A percentile compares a stretch with the other conserved stretches of the same genome.
These are phyloP conservation scores for Penicillium glabrum DNA, from an alignment of 2,329 filamentous ascomycete species.

Conservation along the genomic window DNA sequence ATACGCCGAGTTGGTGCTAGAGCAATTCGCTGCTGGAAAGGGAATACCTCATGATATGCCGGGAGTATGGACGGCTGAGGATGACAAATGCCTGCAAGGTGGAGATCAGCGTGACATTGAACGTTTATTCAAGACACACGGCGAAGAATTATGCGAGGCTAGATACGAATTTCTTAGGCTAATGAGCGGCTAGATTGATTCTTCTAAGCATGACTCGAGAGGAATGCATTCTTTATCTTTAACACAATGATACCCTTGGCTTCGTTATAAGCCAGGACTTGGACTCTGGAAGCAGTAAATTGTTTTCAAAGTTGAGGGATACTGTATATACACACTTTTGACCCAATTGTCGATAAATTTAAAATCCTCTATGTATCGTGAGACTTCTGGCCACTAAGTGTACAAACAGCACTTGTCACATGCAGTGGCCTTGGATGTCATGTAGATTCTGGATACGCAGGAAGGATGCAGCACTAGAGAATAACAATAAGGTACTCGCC, in stretches of 20 bases:
- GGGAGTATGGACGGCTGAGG: conserved; percentile 50
- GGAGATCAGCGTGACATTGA: conserved; percentile 34
- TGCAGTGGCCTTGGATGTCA: no score
- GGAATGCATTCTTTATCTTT: conserved; percentile 13
- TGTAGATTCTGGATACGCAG: no score
- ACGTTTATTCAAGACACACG: conserved; percentile 46
- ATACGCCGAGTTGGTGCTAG: conserved; percentile 39
- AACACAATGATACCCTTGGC: not conserved
- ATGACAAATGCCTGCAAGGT: conserved; percentile 42
- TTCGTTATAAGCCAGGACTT: not conserved
- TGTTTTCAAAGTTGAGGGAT: not conserved
- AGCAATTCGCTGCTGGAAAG: conserved; percentile 29
- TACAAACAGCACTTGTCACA: no score
- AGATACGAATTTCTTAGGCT: conserved; percentile 39
- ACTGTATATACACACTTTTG: no score
- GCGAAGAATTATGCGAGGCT: conserved; percentile 32
- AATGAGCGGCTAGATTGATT: not conserved
- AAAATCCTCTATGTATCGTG: no score
- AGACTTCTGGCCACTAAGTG: no score
- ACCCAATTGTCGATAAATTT: no score
- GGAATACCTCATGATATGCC: conserved; percentile 40
- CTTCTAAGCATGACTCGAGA: conserved; percentile 22
- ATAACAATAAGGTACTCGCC: no score
- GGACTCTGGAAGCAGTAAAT: not conserved
- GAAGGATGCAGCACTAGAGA: no score